Base-by-base conservation (phyloP, 2,329 filamentous ascomycete genomes). In the Ceratocystis alfenasii region DNA sequence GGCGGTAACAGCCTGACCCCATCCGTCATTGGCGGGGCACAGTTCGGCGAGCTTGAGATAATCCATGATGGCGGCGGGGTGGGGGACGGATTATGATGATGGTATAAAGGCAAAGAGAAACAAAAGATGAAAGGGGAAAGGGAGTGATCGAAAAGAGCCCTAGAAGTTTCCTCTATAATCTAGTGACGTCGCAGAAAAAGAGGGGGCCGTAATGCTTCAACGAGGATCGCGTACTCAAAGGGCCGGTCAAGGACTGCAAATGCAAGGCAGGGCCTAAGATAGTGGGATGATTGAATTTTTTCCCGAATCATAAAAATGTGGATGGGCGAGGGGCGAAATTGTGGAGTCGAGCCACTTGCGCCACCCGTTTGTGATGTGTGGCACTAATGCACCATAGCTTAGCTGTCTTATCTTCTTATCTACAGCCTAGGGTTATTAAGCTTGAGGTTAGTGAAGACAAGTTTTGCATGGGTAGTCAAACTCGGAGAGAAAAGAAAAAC, bases 1-100 rank as follows among this genome's bases (percentile, higher is more conserved):
- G 72, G 80, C 85, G 68, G 91, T 88, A 71, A 88, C 84, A 68
- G 88, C 77, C 65, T 93, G 93, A 68, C 94, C 94, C 94, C 94
- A 99, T 76, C 86, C 84, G 72, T 90, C 87, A 74, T 87, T 86
- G 66, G 87, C 80, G 69, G 87, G 88, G 73, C 90, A 84, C 73
- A 84, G 81, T 73, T 86, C 79, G 74, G 90, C 87, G 70, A 91
- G 82, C 72, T 86, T 81, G 70, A 83, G 77, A 70, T 76, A 78
- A 71, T 78, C 76, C 66, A 68, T 68, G 46, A 59, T 63, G 33
- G 57, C 20, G 48, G 48, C 5, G 53, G 53, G 46, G 46, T 57
- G 33, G 44, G 12, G 20, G 48, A 17, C 22, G 28, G 50, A 28
- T 28, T 46, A 20, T 12, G 25, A 57, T 65, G 41, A 15, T 64